A percentile compares a stretch with the other conserved stretches of the same genome.
Conservation (phyloP, 2,329 filamentous ascomycete genomes). For the Pseudogymnoascus sp. region DNA sequence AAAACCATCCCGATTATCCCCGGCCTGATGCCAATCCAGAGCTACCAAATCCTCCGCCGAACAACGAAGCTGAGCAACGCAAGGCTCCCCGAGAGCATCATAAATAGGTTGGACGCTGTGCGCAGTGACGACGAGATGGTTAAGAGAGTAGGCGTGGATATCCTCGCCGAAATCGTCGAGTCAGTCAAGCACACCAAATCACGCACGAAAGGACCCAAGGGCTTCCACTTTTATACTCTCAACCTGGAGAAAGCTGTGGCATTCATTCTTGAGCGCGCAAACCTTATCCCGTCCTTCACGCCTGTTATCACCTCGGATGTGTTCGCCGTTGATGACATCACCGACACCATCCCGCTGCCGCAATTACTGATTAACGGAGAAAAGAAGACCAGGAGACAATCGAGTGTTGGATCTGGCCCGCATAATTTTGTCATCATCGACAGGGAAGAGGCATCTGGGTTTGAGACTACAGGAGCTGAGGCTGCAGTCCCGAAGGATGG, state of each 20-base stretch:
- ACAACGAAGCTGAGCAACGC: constrained; percentile 94
- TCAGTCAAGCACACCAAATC: constrained; percentile 60
- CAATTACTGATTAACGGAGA: constrained; percentile 46
- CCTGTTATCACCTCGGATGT: constrained; percentile 33
- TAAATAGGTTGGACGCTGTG: constrained; percentile 62
- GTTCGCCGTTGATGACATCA: constrained; percentile 38
- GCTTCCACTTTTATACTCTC: constrained; percentile 96
- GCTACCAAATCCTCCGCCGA: constrained; percentile 88
- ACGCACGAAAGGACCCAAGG: constrained; percentile 53
- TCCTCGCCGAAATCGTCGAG: constrained; percentile 76
- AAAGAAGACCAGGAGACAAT: constrained; percentile 22
- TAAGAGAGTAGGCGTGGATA: constrained; percentile 71
- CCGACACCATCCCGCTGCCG: constrained; percentile 34
- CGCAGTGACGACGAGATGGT: constrained; percentile 75
- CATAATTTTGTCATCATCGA: constrained; percentile 83
- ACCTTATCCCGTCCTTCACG: constrained; percentile 61
- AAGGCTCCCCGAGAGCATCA: constrained; percentile 62
- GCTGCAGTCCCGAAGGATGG: constrained; percentile 67
- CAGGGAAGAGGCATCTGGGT: constrained; percentile 50
- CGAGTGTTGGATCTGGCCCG: constrained; percentile 71
- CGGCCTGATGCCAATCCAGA: constrained; percentile 95
- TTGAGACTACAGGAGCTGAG: constrained; percentile 68
- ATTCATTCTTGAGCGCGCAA: constrained; percentile 77
- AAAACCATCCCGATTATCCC: constrained; percentile 84
- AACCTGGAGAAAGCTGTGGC: constrained; percentile 95